Evolutionary conservation across 2,329 filamentous ascomycete species (phyloP), one percentile per base, ranked within the genome.

Genomic region (Stemphylium vesicarium): DNA sequence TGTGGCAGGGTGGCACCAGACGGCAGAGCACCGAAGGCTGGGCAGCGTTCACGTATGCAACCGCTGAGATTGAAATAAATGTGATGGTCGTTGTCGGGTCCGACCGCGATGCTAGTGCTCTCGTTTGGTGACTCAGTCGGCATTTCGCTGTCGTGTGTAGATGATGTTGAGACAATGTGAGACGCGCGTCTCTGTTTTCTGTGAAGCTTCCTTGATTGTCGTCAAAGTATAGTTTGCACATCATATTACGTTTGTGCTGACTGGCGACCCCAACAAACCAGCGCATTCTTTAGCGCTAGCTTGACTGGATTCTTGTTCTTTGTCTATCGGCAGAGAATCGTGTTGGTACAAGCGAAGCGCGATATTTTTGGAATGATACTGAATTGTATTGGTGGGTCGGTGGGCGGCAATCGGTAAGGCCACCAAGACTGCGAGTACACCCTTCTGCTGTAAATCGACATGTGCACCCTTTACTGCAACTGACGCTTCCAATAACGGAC

Each of bases 401-500:
- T 5, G 24, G 24, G 24, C 24, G 24, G 24, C 24, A 26, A 7
- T 26, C 8, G 24, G 24, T 7, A 26, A 26, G 24, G 24, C 24
- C 8, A 26, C 24, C 24, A 26, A 26, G 24, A 26, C 24, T 26
- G 24, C 24, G 8, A 26, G 24, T 4, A 9, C 8, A 9, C 4
- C 24, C 8, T 26, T 8, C 24, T 26, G 4, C 7, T 26, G 24
- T 26, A 26, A 8, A 26, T 26, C 24, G 4, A 13, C 15, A 35
- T 11, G n/a, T 40, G 42, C 8, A 32, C 41, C 35, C 47, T 24
- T 7, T 56, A 50, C 47, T 67, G 59, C 41, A 73, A 44, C 4
- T 43, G 50, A 7, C 53, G 54, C 52, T 66, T 73, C 67, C 68
- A 73, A 48, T 56, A 69, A 5, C 58, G 51, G 9, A 73, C 69